Percentiles rank a stretch among this genome's conserved stretches.
Evolutionary conservation across 179 eudicot species (phyloP).

Genomic region (Gypsophila paniculata): DNA sequence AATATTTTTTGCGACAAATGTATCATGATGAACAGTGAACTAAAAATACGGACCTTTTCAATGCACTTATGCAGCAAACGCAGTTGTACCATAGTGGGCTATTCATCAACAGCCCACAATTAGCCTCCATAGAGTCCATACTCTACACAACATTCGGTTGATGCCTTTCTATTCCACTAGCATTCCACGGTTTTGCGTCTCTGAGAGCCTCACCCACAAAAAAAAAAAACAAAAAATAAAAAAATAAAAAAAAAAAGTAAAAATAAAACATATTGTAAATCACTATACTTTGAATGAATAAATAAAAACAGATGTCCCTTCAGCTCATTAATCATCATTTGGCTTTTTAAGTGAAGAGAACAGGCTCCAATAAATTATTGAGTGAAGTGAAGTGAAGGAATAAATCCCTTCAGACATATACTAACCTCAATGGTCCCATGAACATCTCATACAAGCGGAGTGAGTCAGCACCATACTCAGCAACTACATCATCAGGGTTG

Average conservation of each 20-base stretch:
- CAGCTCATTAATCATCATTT: no score
- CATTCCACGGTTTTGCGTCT: constrained; percentile 88
- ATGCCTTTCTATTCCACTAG: constrained; percentile 97
- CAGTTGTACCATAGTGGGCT: constrained; percentile 75
- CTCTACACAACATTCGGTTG: constrained; percentile 80
- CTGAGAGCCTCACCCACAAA: constrained; percentile 34
- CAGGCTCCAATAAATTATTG: no score
- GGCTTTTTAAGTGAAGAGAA: no score
- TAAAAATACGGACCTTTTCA: constrained; percentile 48
- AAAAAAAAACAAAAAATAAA: no score
- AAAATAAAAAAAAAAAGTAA: no score
- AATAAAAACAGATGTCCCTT: no score
- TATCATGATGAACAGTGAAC: background rate
- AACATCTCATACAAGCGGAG: constrained; percentile 98
- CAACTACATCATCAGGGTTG: constrained; percentile 92
- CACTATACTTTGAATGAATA: background rate
- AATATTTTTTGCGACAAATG: background rate
- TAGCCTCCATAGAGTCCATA: constrained; percentile 93
- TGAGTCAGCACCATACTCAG: constrained; percentile 93
- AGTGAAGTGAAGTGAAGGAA: background rate
- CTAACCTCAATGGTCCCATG: constrained; percentile 96
- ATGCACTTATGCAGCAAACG: constrained; percentile 85
- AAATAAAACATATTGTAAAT: background rate
- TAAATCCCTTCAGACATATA: constrained; percentile 13
- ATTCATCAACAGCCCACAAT: constrained; percentile 66